Conservation (phyloP, 2,329 filamentous ascomycete species). For the Hypoxylon sp. region DNA sequence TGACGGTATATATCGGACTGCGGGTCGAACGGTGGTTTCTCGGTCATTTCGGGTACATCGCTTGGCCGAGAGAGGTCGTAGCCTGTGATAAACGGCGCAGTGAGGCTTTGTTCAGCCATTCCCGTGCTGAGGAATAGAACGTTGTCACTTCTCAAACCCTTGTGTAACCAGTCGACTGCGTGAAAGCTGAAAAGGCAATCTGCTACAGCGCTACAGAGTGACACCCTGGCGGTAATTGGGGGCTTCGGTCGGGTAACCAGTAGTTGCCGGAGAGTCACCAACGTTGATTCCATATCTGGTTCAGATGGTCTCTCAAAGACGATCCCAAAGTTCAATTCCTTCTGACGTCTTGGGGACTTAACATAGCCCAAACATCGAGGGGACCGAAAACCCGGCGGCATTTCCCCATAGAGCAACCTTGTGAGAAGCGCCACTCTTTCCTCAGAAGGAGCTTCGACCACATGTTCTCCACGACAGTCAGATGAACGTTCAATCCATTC, state of each 20-base stretch:
- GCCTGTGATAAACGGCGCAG: slow-evolving; percentile 60
- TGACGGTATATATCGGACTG: slow-evolving; percentile 61
- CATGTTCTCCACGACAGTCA: not conserved
- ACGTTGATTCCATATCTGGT: not conserved
- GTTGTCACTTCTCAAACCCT: slow-evolving; percentile 65
- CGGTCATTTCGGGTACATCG: slow-evolving; percentile 60
- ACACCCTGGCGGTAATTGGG: slow-evolving; percentile 18
- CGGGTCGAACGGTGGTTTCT: slow-evolving; percentile 57
- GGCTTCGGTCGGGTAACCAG: slow-evolving; percentile 21
- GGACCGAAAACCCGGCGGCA: slow-evolving; percentile 17
- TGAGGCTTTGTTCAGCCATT: slow-evolving; percentile 48
- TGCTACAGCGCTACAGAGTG: slow-evolving; percentile 25
- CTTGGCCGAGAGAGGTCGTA: slow-evolving; percentile 64
- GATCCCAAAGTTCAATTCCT: slow-evolving; percentile 16
- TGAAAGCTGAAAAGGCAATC: slow-evolving; percentile 56
- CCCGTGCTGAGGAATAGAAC: slow-evolving; percentile 61
- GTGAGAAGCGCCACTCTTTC: slow-evolving; percentile 8
- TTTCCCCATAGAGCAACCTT: slow-evolving; percentile 17
- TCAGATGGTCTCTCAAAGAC: slow-evolving; percentile 23
- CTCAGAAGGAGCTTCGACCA: not conserved
- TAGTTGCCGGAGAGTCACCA: slow-evolving; percentile 24
- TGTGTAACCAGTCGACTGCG: slow-evolving; percentile 68
- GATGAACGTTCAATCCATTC: slow-evolving; percentile 26
- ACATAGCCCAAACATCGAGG: slow-evolving; percentile 35
- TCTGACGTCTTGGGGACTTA: not conserved